These are phyloP conservation scores for Plasmodium gaboni DNA, from an alignment of 169 alveolate species.

Conservation along the genomic window DNA sequence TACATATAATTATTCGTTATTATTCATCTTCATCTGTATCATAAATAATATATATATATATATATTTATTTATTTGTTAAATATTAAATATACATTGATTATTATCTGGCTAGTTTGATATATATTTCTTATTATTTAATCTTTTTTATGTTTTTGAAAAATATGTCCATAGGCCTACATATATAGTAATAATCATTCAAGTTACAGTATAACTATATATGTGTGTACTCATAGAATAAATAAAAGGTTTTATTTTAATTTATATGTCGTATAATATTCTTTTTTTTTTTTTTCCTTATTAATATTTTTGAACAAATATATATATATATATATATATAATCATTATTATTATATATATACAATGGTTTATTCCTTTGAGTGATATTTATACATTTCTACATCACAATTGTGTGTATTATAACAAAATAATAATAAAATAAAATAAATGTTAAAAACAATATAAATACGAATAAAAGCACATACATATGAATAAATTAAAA, in stretches of 20 bases:
- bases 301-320: too few species aligned
- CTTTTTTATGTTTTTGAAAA: constrained; percentile 10
- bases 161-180: constrained; percentile 7
- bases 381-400: too few species aligned
- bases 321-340: too few species aligned
- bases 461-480: too few species aligned
- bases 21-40: too few species aligned
- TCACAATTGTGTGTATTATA: too few species aligned
- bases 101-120: constrained; percentile 25
- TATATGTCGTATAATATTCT: neutral
- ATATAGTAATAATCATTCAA: neutral
- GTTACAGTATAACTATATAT: neutral
- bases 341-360: too few species aligned
- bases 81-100: neutral
- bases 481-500: too few species aligned
- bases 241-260: constrained; percentile 6
- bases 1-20: too few species aligned
- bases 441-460: too few species aligned
- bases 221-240: constrained; percentile 19
- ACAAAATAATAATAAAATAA: too few species aligned
- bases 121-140: constrained; percentile 1
- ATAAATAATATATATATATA: neutral
- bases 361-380: too few species aligned
- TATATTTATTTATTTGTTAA: neutral
- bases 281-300: neutral